A percentile compares a stretch with the other conserved stretches of the same genome.
phyloP scores from a whole-genome alignment of 768 basidiomycete species.

The Kwoniella pini region DNA sequence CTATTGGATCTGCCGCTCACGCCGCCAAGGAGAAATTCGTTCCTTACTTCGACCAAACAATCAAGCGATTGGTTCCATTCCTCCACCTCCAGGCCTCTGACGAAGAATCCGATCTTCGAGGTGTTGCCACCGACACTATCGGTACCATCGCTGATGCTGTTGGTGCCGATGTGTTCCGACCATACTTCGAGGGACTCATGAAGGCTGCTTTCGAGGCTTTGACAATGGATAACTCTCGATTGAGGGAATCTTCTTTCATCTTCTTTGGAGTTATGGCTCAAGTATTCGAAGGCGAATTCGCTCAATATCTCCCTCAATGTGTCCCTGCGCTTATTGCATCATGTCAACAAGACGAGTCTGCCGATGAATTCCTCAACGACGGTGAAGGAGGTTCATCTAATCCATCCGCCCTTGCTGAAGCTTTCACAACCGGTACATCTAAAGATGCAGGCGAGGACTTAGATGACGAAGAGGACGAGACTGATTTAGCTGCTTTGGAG shows the following conservation, averaged over 20 bases:
- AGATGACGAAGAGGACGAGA: constrained; percentile 68
- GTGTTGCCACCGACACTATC: constrained; percentile 98
- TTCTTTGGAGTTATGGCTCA: constrained; percentile 99
- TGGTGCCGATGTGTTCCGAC: constrained; percentile 87
- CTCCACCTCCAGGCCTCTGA: constrained; percentile 76
- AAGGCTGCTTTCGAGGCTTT: constrained; percentile 87
- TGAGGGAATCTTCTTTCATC: constrained; percentile 93
- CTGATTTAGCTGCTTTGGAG: constrained; percentile 61
- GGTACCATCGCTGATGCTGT: constrained; percentile 98
- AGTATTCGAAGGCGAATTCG: constrained; percentile 92
- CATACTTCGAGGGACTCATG: constrained; percentile 97
- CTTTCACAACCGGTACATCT: constrained; percentile 65
- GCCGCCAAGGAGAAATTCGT: constrained; percentile 87
- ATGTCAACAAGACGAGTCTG: constrained; percentile 78
- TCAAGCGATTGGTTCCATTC: constrained; percentile 85
- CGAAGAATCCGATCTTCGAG: constrained; percentile 90
- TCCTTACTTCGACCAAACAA: constrained; percentile 91
- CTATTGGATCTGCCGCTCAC: constrained; percentile 96
- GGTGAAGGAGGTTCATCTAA: constrained; percentile 56
- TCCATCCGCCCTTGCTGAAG: constrained; percentile 48
- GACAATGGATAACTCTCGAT: constrained; percentile 73
- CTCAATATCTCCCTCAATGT: constrained; percentile 78
- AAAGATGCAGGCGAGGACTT: constrained; percentile 65
- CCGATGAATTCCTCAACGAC: constrained; percentile 59
- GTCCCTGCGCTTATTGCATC: constrained; percentile 81